Evolutionary conservation across 2,329 filamentous ascomycete genomes (phyloP).

Genomic region (Periconia macrospinosa): DNA sequence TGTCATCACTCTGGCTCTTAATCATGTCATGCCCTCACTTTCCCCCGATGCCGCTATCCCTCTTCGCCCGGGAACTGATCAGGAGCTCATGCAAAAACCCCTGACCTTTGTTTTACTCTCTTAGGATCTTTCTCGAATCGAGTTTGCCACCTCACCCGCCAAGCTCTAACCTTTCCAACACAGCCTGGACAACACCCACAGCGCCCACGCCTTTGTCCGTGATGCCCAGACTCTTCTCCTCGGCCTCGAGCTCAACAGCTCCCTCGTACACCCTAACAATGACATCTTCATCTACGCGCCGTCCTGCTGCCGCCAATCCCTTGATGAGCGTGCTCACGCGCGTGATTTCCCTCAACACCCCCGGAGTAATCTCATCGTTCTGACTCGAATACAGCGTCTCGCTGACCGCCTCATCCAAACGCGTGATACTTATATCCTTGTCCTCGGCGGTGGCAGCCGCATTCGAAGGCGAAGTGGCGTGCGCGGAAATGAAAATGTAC

Average conservation of each 20-base stretch:
- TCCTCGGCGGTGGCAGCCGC: slow-evolving; percentile 57
- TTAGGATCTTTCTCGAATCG: background rate
- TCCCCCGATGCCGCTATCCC: no score
- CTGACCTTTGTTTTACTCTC: background rate
- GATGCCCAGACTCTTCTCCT: slow-evolving; percentile 59
- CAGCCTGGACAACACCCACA: slow-evolving; percentile 34
- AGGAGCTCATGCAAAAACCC: background rate
- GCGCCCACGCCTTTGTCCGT: slow-evolving; percentile 28
- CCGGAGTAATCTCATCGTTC: slow-evolving; percentile 79
- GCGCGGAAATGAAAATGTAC: slow-evolving; percentile 93
- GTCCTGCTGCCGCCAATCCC: slow-evolving; percentile 77
- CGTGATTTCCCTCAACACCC: slow-evolving; percentile 85
- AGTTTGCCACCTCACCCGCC: slow-evolving; percentile 17
- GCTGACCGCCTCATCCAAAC: slow-evolving; percentile 84
- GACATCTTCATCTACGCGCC: slow-evolving; percentile 87
- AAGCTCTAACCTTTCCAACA: slow-evolving; percentile 30
- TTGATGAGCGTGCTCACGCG: slow-evolving; percentile 79
- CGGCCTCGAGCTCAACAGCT: slow-evolving; percentile 72
- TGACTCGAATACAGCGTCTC: slow-evolving; percentile 90
- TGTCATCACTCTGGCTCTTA: no score
- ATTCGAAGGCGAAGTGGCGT: slow-evolving; percentile 48
- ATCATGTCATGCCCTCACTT: no score
- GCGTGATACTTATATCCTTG: slow-evolving; percentile 68
- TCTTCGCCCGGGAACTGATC: no score
- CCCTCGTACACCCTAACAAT: slow-evolving; percentile 81